These are phyloP conservation scores for Leucocoprinus sp. DNA, from an alignment of 768 basidiomycete species.

Conservation along the genomic window DNA sequence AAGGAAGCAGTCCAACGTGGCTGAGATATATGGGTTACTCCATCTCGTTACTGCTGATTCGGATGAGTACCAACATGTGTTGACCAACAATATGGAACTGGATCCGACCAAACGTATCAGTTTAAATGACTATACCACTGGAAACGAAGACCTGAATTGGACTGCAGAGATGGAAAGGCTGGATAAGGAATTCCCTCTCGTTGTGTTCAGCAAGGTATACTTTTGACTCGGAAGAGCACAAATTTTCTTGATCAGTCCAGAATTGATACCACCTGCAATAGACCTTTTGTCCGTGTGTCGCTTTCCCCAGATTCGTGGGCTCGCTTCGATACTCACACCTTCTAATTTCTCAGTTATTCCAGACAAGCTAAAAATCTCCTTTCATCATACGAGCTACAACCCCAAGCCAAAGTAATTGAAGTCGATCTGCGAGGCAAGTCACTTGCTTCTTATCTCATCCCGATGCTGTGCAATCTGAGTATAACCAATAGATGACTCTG, in stretches of 20 bases:
- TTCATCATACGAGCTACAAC: conserved; percentile 47
- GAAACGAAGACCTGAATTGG: conserved; percentile 38
- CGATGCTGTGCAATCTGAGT: conserved; percentile 3
- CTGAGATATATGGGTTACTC: conserved; percentile 68
- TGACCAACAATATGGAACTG: conserved; percentile 31
- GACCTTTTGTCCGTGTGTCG: conserved; percentile 70
- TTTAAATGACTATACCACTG: conserved; percentile 46
- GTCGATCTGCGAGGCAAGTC: conserved; percentile 61
- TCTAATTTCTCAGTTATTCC: conserved; percentile 39
- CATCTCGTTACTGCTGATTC: conserved; percentile 45
- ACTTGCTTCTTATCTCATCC: not conserved
- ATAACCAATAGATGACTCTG: conserved; percentile 47
- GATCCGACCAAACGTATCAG: conserved; percentile 42
- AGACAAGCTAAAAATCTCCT: conserved; percentile 55
- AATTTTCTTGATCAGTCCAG: not conserved
- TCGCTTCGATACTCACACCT: not conserved
- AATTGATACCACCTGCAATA: conserved; percentile 17
- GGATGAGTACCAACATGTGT: conserved; percentile 28
- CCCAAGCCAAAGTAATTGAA: conserved; percentile 63
- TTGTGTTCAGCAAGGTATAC: conserved; percentile 77
- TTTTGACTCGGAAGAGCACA: not conserved
- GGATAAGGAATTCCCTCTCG: conserved; percentile 46
- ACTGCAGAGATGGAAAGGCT: conserved; percentile 31
- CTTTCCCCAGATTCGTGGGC: not conserved
- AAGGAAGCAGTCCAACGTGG: conserved; percentile 24